These are phyloP conservation scores for Tardiomyces depauwii DNA, from an alignment of 1,139 yeast species.

Conservation along the genomic window DNA sequence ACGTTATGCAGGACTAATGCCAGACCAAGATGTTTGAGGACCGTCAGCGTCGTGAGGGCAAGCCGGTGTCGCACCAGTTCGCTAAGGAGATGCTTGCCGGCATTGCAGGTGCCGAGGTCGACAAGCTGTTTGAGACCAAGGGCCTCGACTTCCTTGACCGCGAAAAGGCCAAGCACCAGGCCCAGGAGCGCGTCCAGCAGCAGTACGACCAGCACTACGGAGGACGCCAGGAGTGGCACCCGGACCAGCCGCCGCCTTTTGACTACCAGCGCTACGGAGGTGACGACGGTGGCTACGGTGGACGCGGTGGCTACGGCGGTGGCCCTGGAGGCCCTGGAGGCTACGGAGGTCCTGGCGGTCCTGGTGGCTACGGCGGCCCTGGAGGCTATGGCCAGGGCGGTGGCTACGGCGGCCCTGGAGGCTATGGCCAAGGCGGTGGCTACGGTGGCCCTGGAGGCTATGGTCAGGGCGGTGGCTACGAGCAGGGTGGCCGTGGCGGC, in stretches of 20 bases:
- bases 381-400: not conserved
- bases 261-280: constrained; percentile 47
- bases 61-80: constrained; percentile 19
- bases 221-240: constrained; percentile 7
- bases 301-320: too few relatives aligned
- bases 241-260: not conserved
- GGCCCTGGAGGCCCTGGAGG: too few relatives aligned
- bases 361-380: too few relatives aligned
- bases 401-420: not conserved
- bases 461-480: not conserved
- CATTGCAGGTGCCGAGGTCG: constrained; percentile 25
- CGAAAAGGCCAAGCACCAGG: constrained; percentile 26
- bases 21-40: constrained; percentile 14
- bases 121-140: constrained; percentile 25
- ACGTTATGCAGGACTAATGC: not conserved
- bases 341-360: too few relatives aligned
- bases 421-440: not conserved
- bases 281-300: constrained; percentile 55
- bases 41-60: constrained; percentile 22
- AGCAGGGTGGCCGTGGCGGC: not conserved
- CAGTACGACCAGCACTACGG: constrained; percentile 24
- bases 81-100: constrained; percentile 25
- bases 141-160: constrained; percentile 27
- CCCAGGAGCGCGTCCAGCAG: constrained; percentile 14
- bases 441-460: too few relatives aligned